Base-by-base conservation (phyloP, 2,329 filamentous ascomycete genomes). In the Diaporthe australafricana region DNA sequence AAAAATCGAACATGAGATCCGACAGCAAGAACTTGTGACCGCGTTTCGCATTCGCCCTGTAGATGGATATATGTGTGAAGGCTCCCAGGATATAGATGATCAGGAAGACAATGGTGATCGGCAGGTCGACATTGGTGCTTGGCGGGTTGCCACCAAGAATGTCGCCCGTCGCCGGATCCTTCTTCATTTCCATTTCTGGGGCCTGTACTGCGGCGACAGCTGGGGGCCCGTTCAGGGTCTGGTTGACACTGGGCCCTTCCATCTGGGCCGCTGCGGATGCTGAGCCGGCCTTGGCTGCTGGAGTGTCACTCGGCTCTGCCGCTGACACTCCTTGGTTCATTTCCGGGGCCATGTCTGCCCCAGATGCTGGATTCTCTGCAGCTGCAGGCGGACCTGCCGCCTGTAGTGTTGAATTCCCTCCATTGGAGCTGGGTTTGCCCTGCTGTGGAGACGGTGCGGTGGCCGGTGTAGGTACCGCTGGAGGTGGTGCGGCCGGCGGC, bases 1-100 rank as follows among this genome's bases (percentile, higher is more conserved):
- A 82, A 50, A 84, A 81, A 32, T 80, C 81, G 68, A 83, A 82
- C 22, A 83, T 71, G 12, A 80, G 74, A 52, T 76, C 77, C 2
- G 81, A 83, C 2, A 83, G 74, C 35, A 82, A 62, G 68, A 84
- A 84, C 73, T 83, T 84, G 75, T 83, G 82, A 1, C 78, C 77
- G 2, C 79, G 75, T 56, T 79, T 79, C 1, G 73, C 68, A 72
- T 84, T 84, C 1, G 72, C 52, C 20, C 70, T 70, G 71, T 75
- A 78, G 40, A 77, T 76, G 65, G 56, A 75, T 11, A 79, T 74
- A 57, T 79, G 77, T 1, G 75, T 71, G 27, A 75, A 73, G 1
- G 75, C 77, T 14, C 76, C 77, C 3, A 75, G 22, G 63, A 72
- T 69, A 60, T 78, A 79, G 12, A 78, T 27, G 17, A 77, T 0